Base-by-base conservation (phyloP, 768 basidiomycete genomes). In the Trametes cingulata region DNA sequence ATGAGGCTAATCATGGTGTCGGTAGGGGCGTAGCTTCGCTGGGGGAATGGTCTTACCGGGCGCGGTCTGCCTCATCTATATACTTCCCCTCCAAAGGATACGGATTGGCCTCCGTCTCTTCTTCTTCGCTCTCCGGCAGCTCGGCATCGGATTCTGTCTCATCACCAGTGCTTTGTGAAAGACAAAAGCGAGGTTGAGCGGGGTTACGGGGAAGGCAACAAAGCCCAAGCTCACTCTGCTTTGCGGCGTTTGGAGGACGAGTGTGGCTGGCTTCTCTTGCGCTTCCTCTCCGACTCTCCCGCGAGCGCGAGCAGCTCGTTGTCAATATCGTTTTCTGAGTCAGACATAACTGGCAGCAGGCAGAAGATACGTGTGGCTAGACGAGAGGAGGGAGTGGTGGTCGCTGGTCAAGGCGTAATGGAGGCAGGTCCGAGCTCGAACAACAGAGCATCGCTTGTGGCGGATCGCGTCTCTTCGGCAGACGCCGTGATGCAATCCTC, bases 81-180 rank as follows among this genome's bases (percentile, higher is more conserved):
- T 91, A 98, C 73, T 93, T 92, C 50, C 93, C 94, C 67, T 98
- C 96, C 13, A 97, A 76, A 0, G 94, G 95, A 71, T 93, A 98
- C 3, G 86, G 87, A 65, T 92, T 88, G 13, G 72, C 70, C 5
- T 78, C 80, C 36, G 69, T 66, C 29, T 81, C 82, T 56, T 82
- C 84, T 52, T 78, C 80, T 66, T 90, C 89, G 60, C 84, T 87
- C 67, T 90, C 88, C 12, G 81, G 80, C 20, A 74, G 81, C 40
- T 79, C 76, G 2, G 59, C 64, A 35, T 82, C 85, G 17, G 86
- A 85, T 35, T 82, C 82, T 14, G 75, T 76, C 60, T 73, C 72
- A 48, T 78, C 63, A 1, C 61, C 56, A 22, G 19, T 52, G 36
- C 45, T 45, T 25, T 48, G 39, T 17, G 12, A 5, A 15, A 22